These are phyloP conservation scores for Dothistroma septosporum DNA, from an alignment of 2,329 filamentous ascomycete species.

Conservation along the genomic window DNA sequence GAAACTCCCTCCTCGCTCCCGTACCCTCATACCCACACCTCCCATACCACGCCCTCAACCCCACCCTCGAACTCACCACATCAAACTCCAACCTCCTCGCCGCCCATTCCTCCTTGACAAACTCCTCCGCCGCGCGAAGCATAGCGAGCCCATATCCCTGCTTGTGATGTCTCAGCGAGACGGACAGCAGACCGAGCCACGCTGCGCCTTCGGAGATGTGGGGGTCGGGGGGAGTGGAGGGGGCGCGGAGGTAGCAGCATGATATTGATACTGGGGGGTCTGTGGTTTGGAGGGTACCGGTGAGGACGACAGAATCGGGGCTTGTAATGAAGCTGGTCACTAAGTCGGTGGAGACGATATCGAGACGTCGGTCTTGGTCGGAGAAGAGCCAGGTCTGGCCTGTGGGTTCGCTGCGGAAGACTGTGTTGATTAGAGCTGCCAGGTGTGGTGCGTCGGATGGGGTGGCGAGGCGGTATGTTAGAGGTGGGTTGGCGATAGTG, in stretches of 20 bases:
- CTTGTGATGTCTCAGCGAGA: slow-evolving; percentile 1
- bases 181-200: slow-evolving; percentile 11
- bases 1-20: slow-evolving; percentile 9
- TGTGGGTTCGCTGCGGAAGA: slow-evolving; percentile 12
- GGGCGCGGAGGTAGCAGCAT: slow-evolving; percentile 9
- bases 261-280: not conserved
- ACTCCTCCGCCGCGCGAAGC: slow-evolving; percentile 5
- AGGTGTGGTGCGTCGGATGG: slow-evolving; percentile 4
- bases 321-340: not conserved
- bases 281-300: not conserved
- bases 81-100: slow-evolving; percentile 11
- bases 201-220: slow-evolving; percentile 7
- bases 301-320: slow-evolving; percentile 7
- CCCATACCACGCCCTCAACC: slow-evolving; percentile 14
- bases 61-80: slow-evolving; percentile 8
- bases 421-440: slow-evolving; percentile 10
- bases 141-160: slow-evolving; percentile 8
- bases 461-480: slow-evolving; percentile 8
- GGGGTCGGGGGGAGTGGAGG: not conserved
- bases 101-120: slow-evolving; percentile 5
- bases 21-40: slow-evolving; percentile 13
- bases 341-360: slow-evolving; percentile 9
- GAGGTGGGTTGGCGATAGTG: not conserved
- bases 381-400: slow-evolving; percentile 15
- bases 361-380: slow-evolving; percentile 9